These are phyloP conservation scores for Cercospora nicotianae DNA, from an alignment of 2,329 filamentous ascomycete genomes.

Conservation along the genomic window DNA sequence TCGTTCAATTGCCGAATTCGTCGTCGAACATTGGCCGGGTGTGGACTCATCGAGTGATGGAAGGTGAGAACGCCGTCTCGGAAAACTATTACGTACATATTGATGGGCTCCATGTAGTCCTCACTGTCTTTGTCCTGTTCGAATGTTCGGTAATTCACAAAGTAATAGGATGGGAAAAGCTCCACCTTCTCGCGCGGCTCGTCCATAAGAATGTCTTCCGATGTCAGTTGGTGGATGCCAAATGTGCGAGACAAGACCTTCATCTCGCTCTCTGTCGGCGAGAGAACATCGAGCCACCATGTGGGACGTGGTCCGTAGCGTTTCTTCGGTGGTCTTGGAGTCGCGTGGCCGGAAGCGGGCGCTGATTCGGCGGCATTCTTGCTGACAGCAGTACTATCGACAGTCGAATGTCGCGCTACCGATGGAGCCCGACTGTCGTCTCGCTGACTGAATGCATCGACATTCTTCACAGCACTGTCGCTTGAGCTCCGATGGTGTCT, in stretches of 20 bases:
- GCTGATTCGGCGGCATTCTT: slow-evolving; percentile 21
- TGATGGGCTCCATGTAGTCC: slow-evolving; percentile 90
- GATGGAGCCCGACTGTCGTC: slow-evolving; percentile 11
- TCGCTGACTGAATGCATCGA: slow-evolving; percentile 6
- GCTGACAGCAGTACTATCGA: slow-evolving; percentile 10
- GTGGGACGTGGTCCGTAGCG: slow-evolving; percentile 76
- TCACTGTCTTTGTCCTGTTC: slow-evolving; percentile 90
- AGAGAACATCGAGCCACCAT: slow-evolving; percentile 94
- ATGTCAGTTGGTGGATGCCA: slow-evolving; percentile 90
- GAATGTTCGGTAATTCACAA: slow-evolving; percentile 97
- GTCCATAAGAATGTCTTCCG: slow-evolving; percentile 96
- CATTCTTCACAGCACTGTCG: slow-evolving; percentile 9
- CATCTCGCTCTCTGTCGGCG: slow-evolving; percentile 93
- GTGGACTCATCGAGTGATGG: slow-evolving; percentile 94
- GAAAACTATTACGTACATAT: slow-evolving; percentile 97
- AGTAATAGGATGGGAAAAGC: slow-evolving; percentile 95
- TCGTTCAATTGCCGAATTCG: slow-evolving; percentile 91
- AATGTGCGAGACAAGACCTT: slow-evolving; percentile 89
- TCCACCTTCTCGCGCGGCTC: slow-evolving; percentile 98
- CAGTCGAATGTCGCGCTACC: slow-evolving; percentile 13
- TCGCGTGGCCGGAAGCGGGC: slow-evolving; percentile 27
- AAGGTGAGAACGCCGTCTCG: slow-evolving; percentile 93
- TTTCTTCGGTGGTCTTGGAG: slow-evolving; percentile 39
- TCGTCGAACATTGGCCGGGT: slow-evolving; percentile 91
- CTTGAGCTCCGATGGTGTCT: slow-evolving; percentile 5